These are phyloP conservation scores for Colletotrichum chrysophilum DNA, from an alignment of 2,329 filamentous ascomycete genomes.

Conservation along the genomic window DNA sequence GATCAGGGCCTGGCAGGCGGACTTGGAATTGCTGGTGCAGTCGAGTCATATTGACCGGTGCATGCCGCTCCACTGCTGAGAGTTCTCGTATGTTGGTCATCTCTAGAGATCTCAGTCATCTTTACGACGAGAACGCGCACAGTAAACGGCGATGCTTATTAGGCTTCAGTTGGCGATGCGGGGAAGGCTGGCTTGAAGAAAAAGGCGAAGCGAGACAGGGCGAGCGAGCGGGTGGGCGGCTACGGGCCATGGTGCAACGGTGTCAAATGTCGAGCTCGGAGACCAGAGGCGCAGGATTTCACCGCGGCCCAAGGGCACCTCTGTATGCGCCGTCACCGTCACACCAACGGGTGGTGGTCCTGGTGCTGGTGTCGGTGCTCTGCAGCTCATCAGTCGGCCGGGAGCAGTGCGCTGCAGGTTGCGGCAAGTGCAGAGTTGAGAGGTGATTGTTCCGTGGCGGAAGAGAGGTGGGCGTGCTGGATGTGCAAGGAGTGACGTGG, in stretches of 20 bases:
- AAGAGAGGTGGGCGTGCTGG: background rate
- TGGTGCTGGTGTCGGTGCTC: background rate
- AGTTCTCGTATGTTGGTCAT: background rate
- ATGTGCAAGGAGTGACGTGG: conserved; percentile 15
- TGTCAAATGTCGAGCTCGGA: background rate
- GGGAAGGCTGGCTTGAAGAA: background rate
- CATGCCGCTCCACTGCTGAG: background rate
- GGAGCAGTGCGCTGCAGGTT: background rate
- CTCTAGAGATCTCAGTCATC: background rate
- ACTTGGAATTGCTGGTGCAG: background rate
- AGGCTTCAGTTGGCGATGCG: background rate
- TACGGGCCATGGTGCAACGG: background rate
- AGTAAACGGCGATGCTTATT: background rate
- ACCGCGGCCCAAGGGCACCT: background rate
- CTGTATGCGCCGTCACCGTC: background rate
- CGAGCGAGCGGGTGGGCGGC: background rate
- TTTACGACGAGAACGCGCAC: background rate
- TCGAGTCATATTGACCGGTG: background rate
- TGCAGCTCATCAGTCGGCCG: background rate
- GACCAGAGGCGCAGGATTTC: background rate
- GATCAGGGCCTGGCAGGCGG: background rate
- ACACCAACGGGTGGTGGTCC: background rate
- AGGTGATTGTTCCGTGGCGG: background rate
- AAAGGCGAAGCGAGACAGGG: background rate
- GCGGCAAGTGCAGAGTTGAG: background rate